Base-by-base conservation (phyloP, 352 stramenopile genomes). In the Globisporangium spinosum region DNA sequence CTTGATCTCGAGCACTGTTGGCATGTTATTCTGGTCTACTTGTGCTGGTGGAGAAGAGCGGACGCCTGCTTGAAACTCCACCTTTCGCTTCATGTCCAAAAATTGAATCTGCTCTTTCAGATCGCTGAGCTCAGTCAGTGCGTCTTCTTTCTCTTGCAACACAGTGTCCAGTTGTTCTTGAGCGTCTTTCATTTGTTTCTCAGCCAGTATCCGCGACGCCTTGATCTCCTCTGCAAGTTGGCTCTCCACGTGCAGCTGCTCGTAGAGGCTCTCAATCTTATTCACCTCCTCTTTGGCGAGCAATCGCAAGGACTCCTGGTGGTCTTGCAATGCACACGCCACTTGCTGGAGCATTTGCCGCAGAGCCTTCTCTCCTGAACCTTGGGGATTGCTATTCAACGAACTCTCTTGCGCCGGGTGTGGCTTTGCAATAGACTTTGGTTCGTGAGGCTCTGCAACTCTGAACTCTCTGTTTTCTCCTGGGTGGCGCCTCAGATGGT, bases 31-130 rank as follows among this genome's bases (percentile, higher is more conserved):
- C 58, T 62, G 61, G 27, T 13, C 29, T 6, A 47, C 6, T 15
- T 51, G 17, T 51, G 53, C 25, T 8, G 10, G 49, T 17, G 23
- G 7, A 9, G 66, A 43, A 13, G 58, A 29, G 35, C 32, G 32
- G 4, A 38, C 40, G 1, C 55, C 60, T 54, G 49, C 64, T 59
- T 69, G 60, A n/a, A 76, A 70, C 49, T 74, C 67, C 59, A 90
- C 82, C 20, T 82, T 83, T 35, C 75, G 72, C 64, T 84, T 80
- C 64, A 78, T 3, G 6, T 62, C 70, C 8, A 86, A 47, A 25
- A 85, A 82, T 34, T 82, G 67, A n/a, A 88, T 77, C 32, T 93
- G 79, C 58, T 88, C 75, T 45, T 88, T 83, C 62, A 89, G 61
- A 25, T 78, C 70, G 1, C 53, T 58, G 29, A 90, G 25, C 25